Evolutionary conservation across 805 yeast genomes (phyloP), one percentile per base, ranked within the genome.

Genomic region (Saccharomycopsis sp.): DNA sequence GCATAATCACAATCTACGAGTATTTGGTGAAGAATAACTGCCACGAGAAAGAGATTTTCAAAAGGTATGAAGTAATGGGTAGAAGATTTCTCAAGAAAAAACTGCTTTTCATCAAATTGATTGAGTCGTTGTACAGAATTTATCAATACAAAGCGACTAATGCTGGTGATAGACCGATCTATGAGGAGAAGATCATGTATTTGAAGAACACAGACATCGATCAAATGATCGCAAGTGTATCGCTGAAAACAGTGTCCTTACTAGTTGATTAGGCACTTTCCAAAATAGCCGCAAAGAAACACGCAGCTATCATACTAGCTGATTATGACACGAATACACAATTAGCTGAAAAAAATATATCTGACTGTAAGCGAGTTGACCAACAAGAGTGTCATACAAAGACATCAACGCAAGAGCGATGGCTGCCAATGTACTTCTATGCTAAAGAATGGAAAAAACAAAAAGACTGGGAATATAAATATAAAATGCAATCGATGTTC

Each of bases 21-120:
- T 64, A 18, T 37, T 57, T 3, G 58, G 56, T 54, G 50, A 55
- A 21, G 63, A 62, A 12, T 9, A n/a, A 24, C 24, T 20, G 46
- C 9, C 9, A 41, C 15, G 34, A 29, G 18, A 59, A n/a, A 16
- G 2, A 53, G 34, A 40, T 41, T n/a, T 16, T 46, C n/a, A 34
- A 21, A 4, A 53, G 60, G 47, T 57, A 41, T 14, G 46, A 16
- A 46, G 12, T 8, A 8, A 46, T 53, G 56, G 14, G 23, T 24
- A 47, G 48, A 21, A 34, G 24, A 18, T 44, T 53, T 24, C 4
- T 44, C 21, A 44, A 44, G 7, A 47, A 46, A 53, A 20, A 20
- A 16, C 24, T n/a, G 24, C 34, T 52, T 15, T 20, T 37, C 41
- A 34, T 37, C 7, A 52, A 40, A 40, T 37, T 52, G 41, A 20